Base-by-base conservation (phyloP, 345 rosid species). In the Populus pruinosa region DNA sequence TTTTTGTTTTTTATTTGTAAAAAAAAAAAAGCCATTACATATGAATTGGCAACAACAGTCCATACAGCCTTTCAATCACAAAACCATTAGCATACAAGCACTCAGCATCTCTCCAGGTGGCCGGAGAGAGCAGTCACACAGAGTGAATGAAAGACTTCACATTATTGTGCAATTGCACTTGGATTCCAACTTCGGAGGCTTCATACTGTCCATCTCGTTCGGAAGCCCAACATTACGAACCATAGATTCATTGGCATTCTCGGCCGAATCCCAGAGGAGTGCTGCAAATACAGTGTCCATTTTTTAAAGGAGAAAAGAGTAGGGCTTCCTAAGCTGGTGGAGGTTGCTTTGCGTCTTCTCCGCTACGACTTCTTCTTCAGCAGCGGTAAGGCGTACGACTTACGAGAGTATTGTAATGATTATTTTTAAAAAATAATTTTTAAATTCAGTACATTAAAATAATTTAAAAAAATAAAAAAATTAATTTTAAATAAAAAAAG, bases 241-340 rank as follows among this genome's bases (percentile, higher is more conserved):
- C 83, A 78, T 80, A 33, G 91, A 78, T 80, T 87, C 97, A 31
- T 87, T 87, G 12, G 84, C 85, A 74, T 95, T 93, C 84, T 95
- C 99, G 56, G 87, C 82, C 83, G 20, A 81, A 86, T 78, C 78
- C 84, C 1, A 55, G 77, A 25, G 96, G 96, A 23, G 88, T 94
- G 20, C 79, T 91, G 29, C 94, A 92, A 86, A 84, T 92, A 59
- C 91, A 92, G 69, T 91, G 98, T 73, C 98, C 94, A 10, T 89
- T 49, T 78, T 77, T 83, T 62, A 44, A 77, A 2, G 86, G 90
- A n/a, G 88, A 88, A 49, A 81, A 39, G 85, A 56, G 33, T 6
- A 36, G 17, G 50, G 83, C 86, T 41, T 67, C 39, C 29, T 1
- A 27, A 27, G 29, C 1, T 27, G 29, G 29, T 1, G 29, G 1